phyloP scores from a whole-genome alignment of 305 asterid species.

The Solanum hybrid region DNA sequence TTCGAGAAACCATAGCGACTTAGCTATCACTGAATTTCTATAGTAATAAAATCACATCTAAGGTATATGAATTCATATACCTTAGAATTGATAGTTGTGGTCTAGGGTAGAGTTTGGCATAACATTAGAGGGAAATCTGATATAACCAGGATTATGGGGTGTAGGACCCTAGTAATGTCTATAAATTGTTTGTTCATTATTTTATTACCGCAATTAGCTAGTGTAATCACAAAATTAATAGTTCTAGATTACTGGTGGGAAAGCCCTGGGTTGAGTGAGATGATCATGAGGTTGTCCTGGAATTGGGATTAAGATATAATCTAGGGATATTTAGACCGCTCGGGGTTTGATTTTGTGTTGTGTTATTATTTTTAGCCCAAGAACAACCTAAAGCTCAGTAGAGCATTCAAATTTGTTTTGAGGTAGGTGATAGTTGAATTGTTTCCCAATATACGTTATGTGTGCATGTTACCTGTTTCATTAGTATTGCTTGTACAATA shows the following conservation, averaged over 20 bases:
- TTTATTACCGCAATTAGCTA: background rate
- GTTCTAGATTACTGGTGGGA: background rate
- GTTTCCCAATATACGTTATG: background rate
- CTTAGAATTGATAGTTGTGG: too few species aligned
- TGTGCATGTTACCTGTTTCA: background rate
- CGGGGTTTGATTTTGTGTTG: background rate
- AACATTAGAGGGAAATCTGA: too few species aligned
- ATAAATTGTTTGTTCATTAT: background rate
- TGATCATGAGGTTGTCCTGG: background rate
- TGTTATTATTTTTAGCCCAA: background rate
- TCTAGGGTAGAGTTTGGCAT: too few species aligned
- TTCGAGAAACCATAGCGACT: background rate
- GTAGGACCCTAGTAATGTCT: too few species aligned
- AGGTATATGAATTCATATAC: too few species aligned
- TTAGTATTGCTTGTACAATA: background rate
- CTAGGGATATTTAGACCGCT: background rate
- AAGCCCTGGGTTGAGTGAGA: background rate
- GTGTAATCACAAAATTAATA: background rate
- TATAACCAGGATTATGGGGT: too few species aligned
- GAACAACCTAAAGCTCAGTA: background rate
- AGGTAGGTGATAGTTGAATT: background rate
- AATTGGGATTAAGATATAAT: background rate
- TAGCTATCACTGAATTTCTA: background rate
- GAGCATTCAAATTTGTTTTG: background rate
- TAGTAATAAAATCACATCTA: background rate